Evolutionary conservation across 345 rosid genomes (phyloP).

Genomic region (Corchorus capsularis): DNA sequence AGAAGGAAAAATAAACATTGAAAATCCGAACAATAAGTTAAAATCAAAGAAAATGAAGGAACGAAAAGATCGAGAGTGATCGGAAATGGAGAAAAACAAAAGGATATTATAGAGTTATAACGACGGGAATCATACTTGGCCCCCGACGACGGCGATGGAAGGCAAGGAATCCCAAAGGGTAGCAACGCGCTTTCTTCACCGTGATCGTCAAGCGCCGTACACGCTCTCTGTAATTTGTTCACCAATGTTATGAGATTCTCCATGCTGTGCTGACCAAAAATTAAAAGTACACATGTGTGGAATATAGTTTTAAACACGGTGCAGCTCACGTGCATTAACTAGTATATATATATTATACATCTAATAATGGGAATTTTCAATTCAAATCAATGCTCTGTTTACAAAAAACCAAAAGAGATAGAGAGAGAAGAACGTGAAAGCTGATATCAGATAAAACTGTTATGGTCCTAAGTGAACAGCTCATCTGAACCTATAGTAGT

Average conservation of each 20-base stretch:
- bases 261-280: slow-evolving; percentile 46
- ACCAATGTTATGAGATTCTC: slow-evolving; percentile 84
- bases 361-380: background rate
- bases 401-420: background rate
- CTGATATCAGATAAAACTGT: too few species aligned
- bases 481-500: too few species aligned
- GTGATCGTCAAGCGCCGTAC: slow-evolving; percentile 92
- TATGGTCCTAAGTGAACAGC: too few species aligned
- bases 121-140: slow-evolving; percentile 55
- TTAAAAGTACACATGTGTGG: too few species aligned
- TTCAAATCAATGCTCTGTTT: background rate
- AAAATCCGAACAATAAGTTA: background rate
- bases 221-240: slow-evolving; percentile 91
- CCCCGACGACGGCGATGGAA: slow-evolving; percentile 94
- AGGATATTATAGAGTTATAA: background rate
- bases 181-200: slow-evolving; percentile 92
- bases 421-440: too few species aligned
- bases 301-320: too few species aligned
- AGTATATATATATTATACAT: too few species aligned
- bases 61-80: background rate
- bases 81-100: background rate
- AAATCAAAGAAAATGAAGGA: background rate
- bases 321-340: too few species aligned
- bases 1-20: background rate
- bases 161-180: slow-evolving; percentile 98